phyloP scores from a whole-genome alignment of 2,329 filamentous ascomycete species.

The Colletotrichum camelliae region DNA sequence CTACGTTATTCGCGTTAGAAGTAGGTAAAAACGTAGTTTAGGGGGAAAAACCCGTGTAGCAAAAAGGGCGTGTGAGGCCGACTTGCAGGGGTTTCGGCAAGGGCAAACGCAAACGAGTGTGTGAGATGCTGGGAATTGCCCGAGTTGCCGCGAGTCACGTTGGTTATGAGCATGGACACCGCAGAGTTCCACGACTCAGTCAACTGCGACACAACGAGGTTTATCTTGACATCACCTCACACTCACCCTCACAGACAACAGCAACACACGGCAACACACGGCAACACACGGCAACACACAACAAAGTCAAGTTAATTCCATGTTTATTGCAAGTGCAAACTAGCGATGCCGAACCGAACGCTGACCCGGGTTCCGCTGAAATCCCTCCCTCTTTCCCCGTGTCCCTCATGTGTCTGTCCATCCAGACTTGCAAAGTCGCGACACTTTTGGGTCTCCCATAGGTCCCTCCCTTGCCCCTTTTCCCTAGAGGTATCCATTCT shows the following conservation, averaged over 20 bases:
- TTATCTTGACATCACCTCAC: background rate
- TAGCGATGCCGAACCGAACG: background rate
- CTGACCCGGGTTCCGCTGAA: background rate
- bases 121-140: background rate
- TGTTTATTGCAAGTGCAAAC: background rate
- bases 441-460: background rate
- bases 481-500: background rate
- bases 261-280: background rate
- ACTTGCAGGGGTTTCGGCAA: no score
- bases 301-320: fast-evolving
- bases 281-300: no score
- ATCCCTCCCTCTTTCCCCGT: background rate
- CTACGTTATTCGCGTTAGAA: no score
- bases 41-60: no score
- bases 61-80: no score
- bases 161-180: background rate
- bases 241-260: background rate
- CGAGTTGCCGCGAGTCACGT: background rate
- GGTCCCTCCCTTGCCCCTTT: background rate
- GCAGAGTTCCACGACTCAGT: background rate
- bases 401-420: background rate
- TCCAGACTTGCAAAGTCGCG: background rate
- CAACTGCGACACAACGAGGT: background rate
- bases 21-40: no score
- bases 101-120: no score